A percentile compares a stretch with the other conserved stretches of the same genome.
These are phyloP conservation scores for Xylariales sp. DNA, from an alignment of 2,329 filamentous ascomycete species.

Conservation along the genomic window DNA sequence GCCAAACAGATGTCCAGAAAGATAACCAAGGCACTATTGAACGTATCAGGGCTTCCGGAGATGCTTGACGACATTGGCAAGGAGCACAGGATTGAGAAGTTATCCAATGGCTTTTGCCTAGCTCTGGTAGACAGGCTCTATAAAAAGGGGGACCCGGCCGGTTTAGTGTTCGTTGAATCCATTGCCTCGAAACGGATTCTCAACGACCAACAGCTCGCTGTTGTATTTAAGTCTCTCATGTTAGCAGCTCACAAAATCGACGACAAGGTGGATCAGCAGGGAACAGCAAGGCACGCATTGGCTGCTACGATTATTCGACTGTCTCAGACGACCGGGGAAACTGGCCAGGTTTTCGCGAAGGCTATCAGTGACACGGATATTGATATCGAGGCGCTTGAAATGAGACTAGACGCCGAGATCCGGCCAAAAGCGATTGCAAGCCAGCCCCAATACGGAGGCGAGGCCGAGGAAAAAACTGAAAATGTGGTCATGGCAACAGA, in stretches of 20 bases:
- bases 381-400: slow-evolving; percentile 70
- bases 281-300: slow-evolving; percentile 56
- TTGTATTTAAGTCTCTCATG: slow-evolving; percentile 62
- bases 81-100: slow-evolving; percentile 64
- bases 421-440: slow-evolving; percentile 51
- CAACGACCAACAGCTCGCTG: slow-evolving; percentile 57
- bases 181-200: slow-evolving; percentile 58
- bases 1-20: slow-evolving; percentile 64
- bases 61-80: slow-evolving; percentile 58
- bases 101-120: slow-evolving; percentile 67
- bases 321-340: slow-evolving; percentile 52
- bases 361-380: slow-evolving; percentile 63
- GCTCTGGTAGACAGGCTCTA: slow-evolving; percentile 58
- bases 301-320: slow-evolving; percentile 64
- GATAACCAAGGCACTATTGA: slow-evolving; percentile 65
- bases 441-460: slow-evolving; percentile 43
- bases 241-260: slow-evolving; percentile 54
- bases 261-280: slow-evolving; percentile 48
- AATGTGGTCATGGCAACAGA: slow-evolving; percentile 14
- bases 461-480: slow-evolving; percentile 39
- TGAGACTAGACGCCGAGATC: slow-evolving; percentile 67
- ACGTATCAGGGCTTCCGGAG: slow-evolving; percentile 54
- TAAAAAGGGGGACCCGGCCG: slow-evolving; percentile 54
- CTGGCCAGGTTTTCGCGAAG: slow-evolving; percentile 61
- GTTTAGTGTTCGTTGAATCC: slow-evolving; percentile 55